Evolutionary conservation across 1,284 basidiomycete species (phyloP).

Genomic region (Trametes hirsuta): DNA sequence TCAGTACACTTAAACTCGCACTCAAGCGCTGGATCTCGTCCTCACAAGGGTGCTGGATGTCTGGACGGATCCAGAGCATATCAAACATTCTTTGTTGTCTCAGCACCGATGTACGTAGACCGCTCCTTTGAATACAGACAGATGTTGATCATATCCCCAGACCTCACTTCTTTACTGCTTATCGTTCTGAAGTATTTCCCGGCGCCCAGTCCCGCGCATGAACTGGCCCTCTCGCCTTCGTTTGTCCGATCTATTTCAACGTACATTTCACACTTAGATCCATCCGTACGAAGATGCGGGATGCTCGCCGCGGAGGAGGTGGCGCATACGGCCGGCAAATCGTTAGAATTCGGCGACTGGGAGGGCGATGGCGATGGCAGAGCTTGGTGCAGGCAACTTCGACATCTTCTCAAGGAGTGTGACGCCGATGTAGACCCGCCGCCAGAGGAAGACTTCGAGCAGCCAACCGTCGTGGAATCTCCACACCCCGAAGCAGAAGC

Average conservation of each 20-base stretch:
- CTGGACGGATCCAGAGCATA: slow-evolving; percentile 70
- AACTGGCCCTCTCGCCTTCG: slow-evolving; percentile 54
- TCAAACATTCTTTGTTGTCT: slow-evolving; percentile 73
- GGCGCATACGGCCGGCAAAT: slow-evolving; percentile 61
- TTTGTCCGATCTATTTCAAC: slow-evolving; percentile 78
- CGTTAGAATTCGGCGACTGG: slow-evolving; percentile 85
- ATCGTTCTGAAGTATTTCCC: slow-evolving; percentile 65
- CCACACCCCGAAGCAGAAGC: background rate
- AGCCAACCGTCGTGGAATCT: slow-evolving; percentile 11
- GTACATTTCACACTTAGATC: slow-evolving; percentile 82
- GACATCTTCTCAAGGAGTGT: slow-evolving; percentile 51
- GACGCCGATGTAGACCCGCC: slow-evolving; percentile 50
- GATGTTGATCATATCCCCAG: slow-evolving; percentile 38
- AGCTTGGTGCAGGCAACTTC: slow-evolving; percentile 64
- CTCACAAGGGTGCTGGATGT: slow-evolving; percentile 52
- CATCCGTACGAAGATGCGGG: slow-evolving; percentile 82
- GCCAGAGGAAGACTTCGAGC: slow-evolving; percentile 28
- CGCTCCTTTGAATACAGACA: background rate
- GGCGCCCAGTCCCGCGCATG: slow-evolving; percentile 39
- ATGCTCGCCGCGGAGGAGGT: slow-evolving; percentile 92
- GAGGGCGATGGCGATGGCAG: slow-evolving; percentile 75
- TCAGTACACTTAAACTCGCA: background rate
- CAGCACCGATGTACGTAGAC: slow-evolving; percentile 63
- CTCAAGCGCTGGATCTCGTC: slow-evolving; percentile 51
- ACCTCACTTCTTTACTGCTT: slow-evolving; percentile 73